Conservation (phyloP, 345 rosid genomes). For the Heritiera littoralis region DNA sequence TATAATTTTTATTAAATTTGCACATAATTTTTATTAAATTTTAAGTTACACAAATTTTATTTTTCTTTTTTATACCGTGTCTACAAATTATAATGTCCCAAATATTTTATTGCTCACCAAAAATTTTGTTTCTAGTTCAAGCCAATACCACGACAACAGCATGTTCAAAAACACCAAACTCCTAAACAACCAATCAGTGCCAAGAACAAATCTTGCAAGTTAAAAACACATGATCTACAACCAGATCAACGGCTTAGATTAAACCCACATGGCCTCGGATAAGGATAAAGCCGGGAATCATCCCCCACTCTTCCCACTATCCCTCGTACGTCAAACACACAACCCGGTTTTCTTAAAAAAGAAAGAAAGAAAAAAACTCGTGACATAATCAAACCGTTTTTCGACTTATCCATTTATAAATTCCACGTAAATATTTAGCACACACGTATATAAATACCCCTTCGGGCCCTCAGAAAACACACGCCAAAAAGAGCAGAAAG, state of each 20-base stretch:
- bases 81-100: too few relatives aligned
- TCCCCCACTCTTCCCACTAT: not conserved
- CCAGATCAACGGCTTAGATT: too few relatives aligned
- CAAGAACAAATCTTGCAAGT: conserved; percentile 29
- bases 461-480: conserved; percentile 23
- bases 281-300: conserved; percentile 40
- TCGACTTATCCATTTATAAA: conserved; percentile 15
- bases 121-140: not conserved
- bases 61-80: too few relatives aligned
- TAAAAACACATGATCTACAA: not conserved
- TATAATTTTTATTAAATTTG: too few relatives aligned
- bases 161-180: conserved; percentile 9
- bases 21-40: too few relatives aligned
- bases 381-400: conserved; percentile 32
- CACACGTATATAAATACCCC: conserved; percentile 16
- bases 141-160: conserved; percentile 21
- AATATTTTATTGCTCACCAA: not conserved
- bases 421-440: conserved; percentile 15
- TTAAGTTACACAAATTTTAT: too few relatives aligned
- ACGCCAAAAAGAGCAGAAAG: not conserved
- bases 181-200: conserved; percentile 7
- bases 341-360: not conserved
- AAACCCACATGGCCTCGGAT: conserved; percentile 17
- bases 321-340: conserved; percentile 7
- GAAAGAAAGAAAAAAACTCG: not conserved